A percentile compares a stretch with the other conserved stretches of the same genome.
These are phyloP conservation scores for Lojkania enalia DNA, from an alignment of 2,329 filamentous ascomycete genomes.

Conservation along the genomic window DNA sequence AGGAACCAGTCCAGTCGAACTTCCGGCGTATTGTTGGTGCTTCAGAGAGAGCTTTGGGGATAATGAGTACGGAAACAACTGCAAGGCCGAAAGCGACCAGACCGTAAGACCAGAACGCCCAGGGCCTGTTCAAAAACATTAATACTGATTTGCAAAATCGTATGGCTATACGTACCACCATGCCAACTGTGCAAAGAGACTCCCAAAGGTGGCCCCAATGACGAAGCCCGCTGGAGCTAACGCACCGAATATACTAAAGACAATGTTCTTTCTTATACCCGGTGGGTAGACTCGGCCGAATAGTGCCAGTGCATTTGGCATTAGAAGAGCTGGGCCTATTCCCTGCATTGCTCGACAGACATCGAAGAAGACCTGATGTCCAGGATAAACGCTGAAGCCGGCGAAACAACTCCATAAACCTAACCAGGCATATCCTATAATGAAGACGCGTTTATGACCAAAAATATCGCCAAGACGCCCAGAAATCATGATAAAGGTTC, in stretches of 20 bases:
- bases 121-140: too few relatives aligned
- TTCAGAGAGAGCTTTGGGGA: conserved; percentile 19
- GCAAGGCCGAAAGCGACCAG: conserved; percentile 18
- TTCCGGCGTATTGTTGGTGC: conserved; percentile 16
- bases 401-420: conserved; percentile 47
- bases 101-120: conserved; percentile 31
- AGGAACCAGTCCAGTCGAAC: conserved; percentile 32
- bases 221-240: conserved; percentile 43
- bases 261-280: conserved; percentile 44
- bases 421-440: conserved; percentile 47
- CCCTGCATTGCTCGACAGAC: conserved; percentile 47
- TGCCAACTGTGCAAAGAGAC: conserved; percentile 36
- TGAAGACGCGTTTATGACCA: conserved; percentile 48
- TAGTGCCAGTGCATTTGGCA: conserved; percentile 45
- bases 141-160: too few relatives aligned
- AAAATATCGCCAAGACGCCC: conserved; percentile 51
- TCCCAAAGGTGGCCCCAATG: conserved; percentile 37
- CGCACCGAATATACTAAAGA: conserved; percentile 44
- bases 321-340: conserved; percentile 38
- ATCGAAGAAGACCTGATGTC: conserved; percentile 35
- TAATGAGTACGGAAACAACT: conserved; percentile 16
- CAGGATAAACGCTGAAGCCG: conserved; percentile 43
- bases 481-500: conserved; percentile 51
- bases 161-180: too few relatives aligned
- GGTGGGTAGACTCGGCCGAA: conserved; percentile 39